Base-by-base conservation (phyloP, 2,329 filamentous ascomycete genomes). In the Fusarium haematococcum region DNA sequence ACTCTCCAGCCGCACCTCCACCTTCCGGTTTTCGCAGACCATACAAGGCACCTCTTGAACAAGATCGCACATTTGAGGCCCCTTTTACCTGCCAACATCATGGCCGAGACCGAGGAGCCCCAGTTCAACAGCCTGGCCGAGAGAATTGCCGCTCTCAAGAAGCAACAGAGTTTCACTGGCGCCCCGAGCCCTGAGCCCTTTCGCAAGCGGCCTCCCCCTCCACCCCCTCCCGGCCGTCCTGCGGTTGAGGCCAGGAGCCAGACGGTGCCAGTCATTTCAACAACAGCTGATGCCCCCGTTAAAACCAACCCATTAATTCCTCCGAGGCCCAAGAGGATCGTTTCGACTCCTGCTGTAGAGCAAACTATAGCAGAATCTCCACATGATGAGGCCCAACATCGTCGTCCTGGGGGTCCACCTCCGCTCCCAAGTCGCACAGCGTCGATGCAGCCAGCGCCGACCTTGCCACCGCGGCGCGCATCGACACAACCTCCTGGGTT, bases 81-180 rank as follows among this genome's bases (percentile, higher is more conserved):
- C 25, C n/a, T 16, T 30, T 13, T 60, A 37, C 30, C n/a, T 48
- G 30, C 54, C 57, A 13, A 32, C 32, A 73, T 60, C 68, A 92
- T 92, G 91, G 86, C 89, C 9, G 90, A 92, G 62, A 84, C 86
- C 52, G 89, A 91, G 76, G 90, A 92, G 78, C 89, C 89, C 43
- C 88, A 88, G 70, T 91, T 90, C 80, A 90, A 84, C 68, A 88
- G 88, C 9, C 85, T 92, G 30, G 87, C 89, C 6, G 89, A 91
- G 80, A 86, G 91, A 62, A 92, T 92, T 71, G 90, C 90, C 11
- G 91, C 91, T 33, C 85, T 92, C 72, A 92, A 92, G 75, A 83
- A 85, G 78, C 87, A 91, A 80, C 89, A 89, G 81, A 89, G 88
- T 83, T 89, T 92, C 83, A 83, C 83, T 83, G 83, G 83, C 63